Base-by-base conservation (phyloP, 2,329 filamentous ascomycete species). In the Diplodia scrobiculata region DNA sequence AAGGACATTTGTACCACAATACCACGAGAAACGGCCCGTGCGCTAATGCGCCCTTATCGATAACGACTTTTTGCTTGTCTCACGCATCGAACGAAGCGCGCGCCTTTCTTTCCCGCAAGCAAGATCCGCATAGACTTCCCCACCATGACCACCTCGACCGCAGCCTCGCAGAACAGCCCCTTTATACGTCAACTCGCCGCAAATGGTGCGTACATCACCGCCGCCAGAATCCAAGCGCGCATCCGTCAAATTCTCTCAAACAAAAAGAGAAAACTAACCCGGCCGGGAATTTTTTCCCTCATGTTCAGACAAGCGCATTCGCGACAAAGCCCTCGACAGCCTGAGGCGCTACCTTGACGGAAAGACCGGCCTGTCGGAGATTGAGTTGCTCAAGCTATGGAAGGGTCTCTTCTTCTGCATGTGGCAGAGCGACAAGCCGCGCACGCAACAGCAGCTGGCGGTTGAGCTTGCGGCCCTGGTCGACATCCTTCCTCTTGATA, bases 391-490 rank as follows among this genome's bases (percentile, higher is more conserved):
- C 68, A 97, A 97, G 81, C 85, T 98, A 70, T 97, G 92, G 92
- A 96, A 96, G 76, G 94, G 92, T 5, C 86, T 98, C 21, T 97
- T 95, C 82, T 97, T 92, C 83, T 87, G 86, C 74, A 86, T 95
- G 73, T 97, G 92, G 89, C 95, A 97, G 88, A 92, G 89, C 77
- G 93, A 97, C 82, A 91, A 92, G 55, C 89, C 92, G 11, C 80
- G 88, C n/a, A 89, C 91, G 2, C 94, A 97, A 81, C 92, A 97
- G 82, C 86, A 86, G 51, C 89, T 98, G 53, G 90, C 91, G 71
- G 80, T 84, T 70, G 89, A 93, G 68, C 89, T 98, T 65, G 90
- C 92, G 51, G 84, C 80, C 1, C 86, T 97, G 58, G 77, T 90
- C 52, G 83, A 85, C 68, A 79, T 83, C 25, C 80, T 94, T 32